Conservation (phyloP, 768 basidiomycete genomes). For the Suillus variegatus region DNA sequence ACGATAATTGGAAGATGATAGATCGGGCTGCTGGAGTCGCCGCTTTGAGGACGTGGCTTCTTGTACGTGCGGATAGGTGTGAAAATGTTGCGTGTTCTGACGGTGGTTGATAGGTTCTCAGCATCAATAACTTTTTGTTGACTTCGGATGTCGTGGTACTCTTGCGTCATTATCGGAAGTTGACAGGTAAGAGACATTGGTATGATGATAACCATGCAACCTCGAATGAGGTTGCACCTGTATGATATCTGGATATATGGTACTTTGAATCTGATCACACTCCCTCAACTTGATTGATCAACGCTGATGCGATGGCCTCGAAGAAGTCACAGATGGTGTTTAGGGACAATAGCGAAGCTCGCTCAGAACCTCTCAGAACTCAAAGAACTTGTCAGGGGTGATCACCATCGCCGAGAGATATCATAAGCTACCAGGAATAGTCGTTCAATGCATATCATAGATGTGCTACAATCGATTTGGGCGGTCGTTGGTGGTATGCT, state of each 20-base stretch:
- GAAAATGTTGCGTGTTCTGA: not conserved
- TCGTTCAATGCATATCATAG: too few relatives aligned
- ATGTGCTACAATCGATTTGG: too few relatives aligned
- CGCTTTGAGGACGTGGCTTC: conserved; percentile 60
- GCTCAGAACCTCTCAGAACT: too few relatives aligned
- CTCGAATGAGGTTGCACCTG: not conserved
- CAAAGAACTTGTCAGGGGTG: too few relatives aligned
- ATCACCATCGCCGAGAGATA: too few relatives aligned
- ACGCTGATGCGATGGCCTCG: not conserved
- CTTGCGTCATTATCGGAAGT: conserved; percentile 54
- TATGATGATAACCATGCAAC: conserved; percentile 22
- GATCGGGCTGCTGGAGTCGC: conserved; percentile 68
- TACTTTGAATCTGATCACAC: not conserved
- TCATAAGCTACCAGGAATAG: too few relatives aligned
- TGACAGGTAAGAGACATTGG: conserved; percentile 50
- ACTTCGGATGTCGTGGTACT: conserved; percentile 49
- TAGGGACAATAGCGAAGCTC: not conserved
- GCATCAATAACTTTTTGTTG: conserved; percentile 55
- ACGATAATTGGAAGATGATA: conserved; percentile 66
- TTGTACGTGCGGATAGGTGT: conserved; percentile 41
- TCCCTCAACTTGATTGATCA: not conserved
- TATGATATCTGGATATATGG: not conserved
- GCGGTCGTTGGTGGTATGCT: too few relatives aligned
- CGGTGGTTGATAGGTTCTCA: conserved; percentile 45
- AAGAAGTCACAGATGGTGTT: not conserved